Conservation (phyloP, 805 yeast species). For the Kuraishia cidri region DNA sequence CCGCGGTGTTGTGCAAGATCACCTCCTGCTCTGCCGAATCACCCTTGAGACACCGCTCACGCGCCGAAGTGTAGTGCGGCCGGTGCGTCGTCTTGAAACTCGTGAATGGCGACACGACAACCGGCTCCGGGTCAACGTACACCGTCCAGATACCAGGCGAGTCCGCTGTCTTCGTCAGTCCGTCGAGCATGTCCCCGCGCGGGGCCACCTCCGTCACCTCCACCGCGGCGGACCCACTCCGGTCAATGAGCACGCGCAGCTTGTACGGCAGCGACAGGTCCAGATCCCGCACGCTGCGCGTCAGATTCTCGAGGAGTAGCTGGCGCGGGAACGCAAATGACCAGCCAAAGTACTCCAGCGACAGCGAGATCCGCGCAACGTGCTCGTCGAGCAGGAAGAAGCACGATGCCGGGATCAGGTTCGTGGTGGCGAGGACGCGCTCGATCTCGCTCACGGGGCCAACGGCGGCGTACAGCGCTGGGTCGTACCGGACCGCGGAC, state of each 20-base stretch:
- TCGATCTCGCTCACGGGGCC: slow-evolving; percentile 11
- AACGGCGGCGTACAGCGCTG: too few species aligned
- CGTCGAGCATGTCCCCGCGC: slow-evolving; percentile 3
- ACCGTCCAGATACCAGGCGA: slow-evolving; percentile 39
- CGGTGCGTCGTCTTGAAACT: slow-evolving; percentile 83
- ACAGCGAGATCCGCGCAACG: slow-evolving; percentile 43
- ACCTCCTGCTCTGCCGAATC: slow-evolving; percentile 50
- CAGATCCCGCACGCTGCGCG: slow-evolving; percentile 20
- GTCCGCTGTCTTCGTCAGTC: slow-evolving; percentile 1
- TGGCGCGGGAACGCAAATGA: slow-evolving; percentile 30
- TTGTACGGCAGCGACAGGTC: slow-evolving; percentile 28
- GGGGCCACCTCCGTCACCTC: slow-evolving; percentile 23
- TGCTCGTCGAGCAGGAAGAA: slow-evolving; percentile 66
- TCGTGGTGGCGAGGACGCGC: too few species aligned
- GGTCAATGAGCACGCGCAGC: slow-evolving; percentile 34
- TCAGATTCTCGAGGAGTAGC: slow-evolving; percentile 30
- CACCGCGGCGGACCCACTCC: slow-evolving; percentile 23
- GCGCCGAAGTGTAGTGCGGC: slow-evolving; percentile 49
- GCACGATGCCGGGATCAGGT: slow-evolving; percentile 16
- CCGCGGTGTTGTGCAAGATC: slow-evolving; percentile 51
- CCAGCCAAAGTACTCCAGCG: slow-evolving; percentile 47
- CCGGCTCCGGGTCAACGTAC: slow-evolving; percentile 45
- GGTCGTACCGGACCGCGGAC: slow-evolving; percentile 68
- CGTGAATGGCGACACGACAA: slow-evolving; percentile 63
- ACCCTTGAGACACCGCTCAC: slow-evolving; percentile 35